Evolutionary conservation across 2,329 filamentous ascomycete genomes (phyloP).

Genomic region (Neofusicoccum kwambonambiense): DNA sequence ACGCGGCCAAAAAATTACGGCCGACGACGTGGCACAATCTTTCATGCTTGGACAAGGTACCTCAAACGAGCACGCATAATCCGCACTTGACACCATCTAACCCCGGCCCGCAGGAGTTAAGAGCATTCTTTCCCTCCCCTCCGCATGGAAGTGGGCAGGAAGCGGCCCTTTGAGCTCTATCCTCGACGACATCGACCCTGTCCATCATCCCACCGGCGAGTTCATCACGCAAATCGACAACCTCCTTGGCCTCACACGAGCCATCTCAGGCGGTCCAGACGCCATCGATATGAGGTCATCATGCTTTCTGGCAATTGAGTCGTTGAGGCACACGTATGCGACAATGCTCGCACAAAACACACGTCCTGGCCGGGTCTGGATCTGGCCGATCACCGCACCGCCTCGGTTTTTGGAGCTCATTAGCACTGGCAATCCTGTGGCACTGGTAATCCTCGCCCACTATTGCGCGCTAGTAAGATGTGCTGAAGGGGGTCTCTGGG

Average conservation of each 20-base stretch:
- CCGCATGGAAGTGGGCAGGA: neutral
- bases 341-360: neutral
- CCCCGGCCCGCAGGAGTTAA: neutral
- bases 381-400: neutral
- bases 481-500: neutral
- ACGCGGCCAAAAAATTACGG: too few species aligned
- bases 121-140: neutral
- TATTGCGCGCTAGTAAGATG: neutral
- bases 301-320: neutral
- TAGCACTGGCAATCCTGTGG: neutral
- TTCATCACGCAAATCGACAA: neutral
- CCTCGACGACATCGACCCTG: neutral
- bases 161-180: neutral
- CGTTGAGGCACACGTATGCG: neutral
- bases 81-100: too few species aligned
- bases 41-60: neutral
- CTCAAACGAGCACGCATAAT: neutral
- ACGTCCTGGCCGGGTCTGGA: neutral
- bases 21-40: neutral
- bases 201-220: neutral
- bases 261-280: too few species aligned
- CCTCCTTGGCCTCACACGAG: too few species aligned
- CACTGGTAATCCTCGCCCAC: neutral
- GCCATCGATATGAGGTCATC: neutral
- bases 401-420: neutral